Evolutionary conservation across 2,329 filamentous ascomycete species (phyloP).

Genomic region (Fusarium devonianum): DNA sequence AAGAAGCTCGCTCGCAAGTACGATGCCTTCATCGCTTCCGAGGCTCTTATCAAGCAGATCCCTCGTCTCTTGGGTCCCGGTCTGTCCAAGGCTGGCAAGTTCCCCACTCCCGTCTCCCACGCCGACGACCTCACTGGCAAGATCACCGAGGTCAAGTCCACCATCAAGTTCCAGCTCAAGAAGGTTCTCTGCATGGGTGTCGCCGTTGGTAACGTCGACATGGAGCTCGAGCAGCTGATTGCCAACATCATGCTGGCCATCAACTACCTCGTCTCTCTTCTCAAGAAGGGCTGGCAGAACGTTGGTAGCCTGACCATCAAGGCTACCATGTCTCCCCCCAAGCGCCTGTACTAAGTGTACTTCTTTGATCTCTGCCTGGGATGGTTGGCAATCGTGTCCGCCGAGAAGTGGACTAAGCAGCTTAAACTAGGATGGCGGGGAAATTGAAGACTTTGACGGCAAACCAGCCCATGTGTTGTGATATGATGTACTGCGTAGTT

Average conservation of each 20-base stretch:
- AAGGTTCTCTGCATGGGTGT: conserved; percentile 99
- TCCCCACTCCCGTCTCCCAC: conserved; percentile 98
- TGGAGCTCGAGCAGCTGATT: conserved; percentile 94
- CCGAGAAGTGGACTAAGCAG: conserved; percentile 25
- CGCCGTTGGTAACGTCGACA: conserved; percentile 97
- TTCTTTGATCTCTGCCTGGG: conserved; percentile 35
- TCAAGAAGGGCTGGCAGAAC: conserved; percentile 99
- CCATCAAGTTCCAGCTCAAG: conserved; percentile 99
- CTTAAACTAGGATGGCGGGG: conserved; percentile 31
- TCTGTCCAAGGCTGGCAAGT: conserved; percentile 99
- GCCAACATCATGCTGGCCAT: conserved; percentile 99
- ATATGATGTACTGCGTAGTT: neutral
- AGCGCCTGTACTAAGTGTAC: conserved; percentile 86
- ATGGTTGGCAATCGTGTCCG: conserved; percentile 29
- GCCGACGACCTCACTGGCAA: conserved; percentile 90
- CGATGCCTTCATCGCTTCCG: conserved; percentile 98
- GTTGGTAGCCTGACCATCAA: conserved; percentile 99
- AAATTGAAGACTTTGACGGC: conserved; percentile 31
- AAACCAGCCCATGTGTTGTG: neutral
- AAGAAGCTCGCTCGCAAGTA: conserved; percentile 99
- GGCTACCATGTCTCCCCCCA: conserved; percentile 99
- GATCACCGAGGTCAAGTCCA: conserved; percentile 99
- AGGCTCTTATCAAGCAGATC: conserved; percentile 99
- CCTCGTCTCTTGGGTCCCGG: conserved; percentile 98
- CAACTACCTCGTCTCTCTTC: conserved; percentile 99